phyloP scores from a whole-genome alignment of 2,329 filamentous ascomycete genomes.

The Grosmannia serpens region DNA sequence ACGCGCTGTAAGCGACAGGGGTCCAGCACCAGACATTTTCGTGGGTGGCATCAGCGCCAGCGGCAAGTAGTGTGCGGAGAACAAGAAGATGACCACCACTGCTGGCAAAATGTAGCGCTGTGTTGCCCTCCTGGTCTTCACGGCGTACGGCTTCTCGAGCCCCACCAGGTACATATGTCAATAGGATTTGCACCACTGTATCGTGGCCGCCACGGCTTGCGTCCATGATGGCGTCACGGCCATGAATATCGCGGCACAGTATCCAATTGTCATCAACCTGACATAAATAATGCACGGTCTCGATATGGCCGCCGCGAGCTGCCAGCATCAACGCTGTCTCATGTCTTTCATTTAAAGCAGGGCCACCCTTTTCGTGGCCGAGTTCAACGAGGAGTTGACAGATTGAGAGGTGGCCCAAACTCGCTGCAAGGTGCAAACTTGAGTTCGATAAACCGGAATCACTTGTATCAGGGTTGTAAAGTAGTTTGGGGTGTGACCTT shows the following conservation, averaged over 20 bases:
- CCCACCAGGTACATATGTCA: conserved; percentile 49
- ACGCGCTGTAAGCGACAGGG: conserved; percentile 71
- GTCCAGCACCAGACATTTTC: conserved; percentile 73
- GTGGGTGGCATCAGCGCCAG: conserved; percentile 62
- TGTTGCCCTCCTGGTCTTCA: conserved; percentile 66
- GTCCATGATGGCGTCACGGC: conserved; percentile 62
- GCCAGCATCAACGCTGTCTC: conserved; percentile 78
- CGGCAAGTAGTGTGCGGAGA: conserved; percentile 63
- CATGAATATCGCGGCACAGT: conserved; percentile 51
- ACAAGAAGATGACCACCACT: conserved; percentile 71
- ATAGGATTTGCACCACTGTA: conserved; percentile 51
- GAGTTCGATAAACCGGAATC: conserved; percentile 64
- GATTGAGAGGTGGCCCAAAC: conserved; percentile 58
- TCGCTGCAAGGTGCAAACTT: conserved; percentile 69
- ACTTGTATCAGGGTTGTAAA: conserved; percentile 70
- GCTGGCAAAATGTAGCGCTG: conserved; percentile 75
- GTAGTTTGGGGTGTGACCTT: conserved; percentile 54
- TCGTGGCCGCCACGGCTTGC: conserved; percentile 50
- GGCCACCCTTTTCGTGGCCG: conserved; percentile 59
- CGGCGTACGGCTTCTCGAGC: conserved; percentile 40
- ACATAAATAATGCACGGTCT: conserved; percentile 62
- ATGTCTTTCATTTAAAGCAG: conserved; percentile 67
- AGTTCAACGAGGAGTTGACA: conserved; percentile 58
- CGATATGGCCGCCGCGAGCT: conserved; percentile 55
- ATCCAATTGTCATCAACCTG: conserved; percentile 52